Conservation (phyloP, 2,329 filamentous ascomycete species). For the Ascochyta clinopodiicola region DNA sequence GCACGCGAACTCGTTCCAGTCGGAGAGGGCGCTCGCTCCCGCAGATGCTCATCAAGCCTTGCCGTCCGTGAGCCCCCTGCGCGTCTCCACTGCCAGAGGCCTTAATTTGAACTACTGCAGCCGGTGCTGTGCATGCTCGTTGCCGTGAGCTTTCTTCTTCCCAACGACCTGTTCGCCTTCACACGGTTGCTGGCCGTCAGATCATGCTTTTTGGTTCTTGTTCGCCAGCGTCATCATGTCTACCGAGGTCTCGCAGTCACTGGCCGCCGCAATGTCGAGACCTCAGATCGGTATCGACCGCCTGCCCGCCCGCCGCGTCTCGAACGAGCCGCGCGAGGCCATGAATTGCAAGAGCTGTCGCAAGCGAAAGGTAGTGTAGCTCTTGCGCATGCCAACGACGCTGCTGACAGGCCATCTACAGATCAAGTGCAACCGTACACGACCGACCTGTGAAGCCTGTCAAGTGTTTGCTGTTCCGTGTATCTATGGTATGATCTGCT, state of each 20-base stretch:
- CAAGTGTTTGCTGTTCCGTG: slow-evolving; percentile 88
- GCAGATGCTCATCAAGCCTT: slow-evolving; percentile 41
- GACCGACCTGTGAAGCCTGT: slow-evolving; percentile 86
- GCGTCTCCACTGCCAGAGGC: slow-evolving; percentile 40
- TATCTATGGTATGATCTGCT: slow-evolving; percentile 72
- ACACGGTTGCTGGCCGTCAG: slow-evolving; percentile 29
- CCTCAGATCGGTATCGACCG: slow-evolving; percentile 83
- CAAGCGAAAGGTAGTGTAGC: slow-evolving; percentile 76
- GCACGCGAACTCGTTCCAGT: slow-evolving; percentile 35
- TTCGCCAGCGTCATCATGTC: slow-evolving; percentile 35
- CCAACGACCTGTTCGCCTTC: slow-evolving; percentile 27
- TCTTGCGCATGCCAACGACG: background rate
- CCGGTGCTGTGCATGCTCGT: slow-evolving; percentile 36
- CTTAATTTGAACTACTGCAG: slow-evolving; percentile 49
- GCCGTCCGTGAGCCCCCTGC: slow-evolving; percentile 37
- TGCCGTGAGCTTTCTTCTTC: slow-evolving; percentile 32
- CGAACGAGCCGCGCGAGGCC: slow-evolving; percentile 80
- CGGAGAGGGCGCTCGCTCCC: slow-evolving; percentile 40
- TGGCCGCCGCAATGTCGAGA: slow-evolving; percentile 65
- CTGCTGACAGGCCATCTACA: slow-evolving; percentile 48
- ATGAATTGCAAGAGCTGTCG: slow-evolving; percentile 97
- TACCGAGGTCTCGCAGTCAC: slow-evolving; percentile 39
- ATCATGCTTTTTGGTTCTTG: slow-evolving; percentile 42
- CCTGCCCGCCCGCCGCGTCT: slow-evolving; percentile 72
- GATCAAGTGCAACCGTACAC: slow-evolving; percentile 91